These are phyloP conservation scores for Penicillium bialowiezense DNA, from an alignment of 495 filamentous ascomycete genomes.

Conservation along the genomic window DNA sequence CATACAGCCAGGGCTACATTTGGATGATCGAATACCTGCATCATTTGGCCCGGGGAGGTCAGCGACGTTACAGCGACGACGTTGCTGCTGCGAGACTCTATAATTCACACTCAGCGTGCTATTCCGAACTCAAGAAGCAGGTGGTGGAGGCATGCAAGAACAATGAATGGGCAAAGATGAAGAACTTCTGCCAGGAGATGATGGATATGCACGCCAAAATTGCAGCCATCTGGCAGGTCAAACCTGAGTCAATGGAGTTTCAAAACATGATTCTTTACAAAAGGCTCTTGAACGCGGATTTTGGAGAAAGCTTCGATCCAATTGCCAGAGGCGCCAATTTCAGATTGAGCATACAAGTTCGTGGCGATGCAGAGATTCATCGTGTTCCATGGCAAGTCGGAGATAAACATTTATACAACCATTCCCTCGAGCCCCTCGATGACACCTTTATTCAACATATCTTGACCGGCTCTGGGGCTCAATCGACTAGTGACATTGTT, in stretches of 20 bases:
- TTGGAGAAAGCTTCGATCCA: neutral
- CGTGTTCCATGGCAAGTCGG: conserved; percentile 24
- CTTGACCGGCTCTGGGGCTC: no score
- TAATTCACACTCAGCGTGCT: conserved; percentile 2
- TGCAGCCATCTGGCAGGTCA: neutral
- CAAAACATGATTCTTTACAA: conserved; percentile 3
- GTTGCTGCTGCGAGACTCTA: neutral
- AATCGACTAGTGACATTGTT: no score
- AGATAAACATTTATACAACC: conserved; percentile 15
- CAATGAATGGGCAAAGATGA: conserved; percentile 1
- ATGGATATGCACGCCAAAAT: neutral
- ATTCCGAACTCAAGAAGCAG: neutral
- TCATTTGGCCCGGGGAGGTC: conserved; percentile 1
- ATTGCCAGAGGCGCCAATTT: neutral
- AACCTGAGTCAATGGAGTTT: neutral
- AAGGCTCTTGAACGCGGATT: neutral
- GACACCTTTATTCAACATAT: conserved; percentile 19
- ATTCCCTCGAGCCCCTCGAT: conserved; percentile 19
- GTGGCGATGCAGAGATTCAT: conserved; percentile 18
- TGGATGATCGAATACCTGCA: conserved; percentile 1
- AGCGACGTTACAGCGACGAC: neutral
- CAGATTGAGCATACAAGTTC: neutral
- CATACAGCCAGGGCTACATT: neutral
- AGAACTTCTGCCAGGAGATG: neutral
- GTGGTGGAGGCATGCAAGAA: neutral